phyloP scores from a whole-genome alignment of 2,329 filamentous ascomycete genomes.

The Alternaria brassicicola region DNA sequence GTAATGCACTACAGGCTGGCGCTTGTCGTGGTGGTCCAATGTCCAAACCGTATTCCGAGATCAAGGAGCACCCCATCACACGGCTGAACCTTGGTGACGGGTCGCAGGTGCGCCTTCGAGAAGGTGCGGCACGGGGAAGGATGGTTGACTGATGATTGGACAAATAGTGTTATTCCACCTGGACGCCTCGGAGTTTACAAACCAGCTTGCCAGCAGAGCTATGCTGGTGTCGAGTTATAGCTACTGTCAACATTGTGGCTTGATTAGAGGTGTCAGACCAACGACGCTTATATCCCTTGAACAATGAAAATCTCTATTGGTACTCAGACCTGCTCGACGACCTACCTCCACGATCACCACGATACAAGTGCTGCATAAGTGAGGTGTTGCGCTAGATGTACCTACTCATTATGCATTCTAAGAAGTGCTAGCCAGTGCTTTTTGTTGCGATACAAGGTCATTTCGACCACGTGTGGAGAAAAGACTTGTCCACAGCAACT shows the following conservation, averaged over 20 bases:
- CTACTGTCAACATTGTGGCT: background rate
- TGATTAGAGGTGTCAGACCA: background rate
- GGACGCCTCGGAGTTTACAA: background rate
- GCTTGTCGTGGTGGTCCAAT: background rate
- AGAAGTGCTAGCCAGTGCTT: no score
- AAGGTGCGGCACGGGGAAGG: conserved; percentile 4
- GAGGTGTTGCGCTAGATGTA: no score
- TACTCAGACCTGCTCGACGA: background rate
- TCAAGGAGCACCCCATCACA: conserved; percentile 8
- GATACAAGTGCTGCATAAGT: background rate
- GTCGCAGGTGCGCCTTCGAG: conserved; percentile 8
- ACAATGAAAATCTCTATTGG: background rate
- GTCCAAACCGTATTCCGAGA: background rate
- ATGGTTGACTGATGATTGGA: background rate
- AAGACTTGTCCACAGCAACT: background rate
- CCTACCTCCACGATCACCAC: background rate
- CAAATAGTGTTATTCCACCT: background rate
- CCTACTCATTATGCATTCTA: no score
- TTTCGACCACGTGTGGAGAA: background rate
- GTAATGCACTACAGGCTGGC: conserved; percentile 2
- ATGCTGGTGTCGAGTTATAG: background rate
- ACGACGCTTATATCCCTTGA: background rate
- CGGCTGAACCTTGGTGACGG: conserved; percentile 10
- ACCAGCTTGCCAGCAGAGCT: background rate
- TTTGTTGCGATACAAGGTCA: no score